Conservation (phyloP, 768 basidiomycete species). For the Trametes villosa region DNA sequence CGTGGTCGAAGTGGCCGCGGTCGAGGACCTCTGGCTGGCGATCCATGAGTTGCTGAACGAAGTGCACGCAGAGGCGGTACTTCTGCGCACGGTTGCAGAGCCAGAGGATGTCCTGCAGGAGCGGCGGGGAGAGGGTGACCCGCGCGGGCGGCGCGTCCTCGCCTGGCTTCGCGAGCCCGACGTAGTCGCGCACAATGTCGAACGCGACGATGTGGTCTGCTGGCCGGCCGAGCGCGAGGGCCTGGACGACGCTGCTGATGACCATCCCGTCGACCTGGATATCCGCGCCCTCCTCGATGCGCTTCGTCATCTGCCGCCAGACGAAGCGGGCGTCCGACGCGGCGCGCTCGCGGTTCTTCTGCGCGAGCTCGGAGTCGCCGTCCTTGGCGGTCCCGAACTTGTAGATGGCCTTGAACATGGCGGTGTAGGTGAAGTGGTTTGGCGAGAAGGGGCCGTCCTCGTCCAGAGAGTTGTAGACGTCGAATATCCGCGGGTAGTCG, state of each 20-base stretch:
- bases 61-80: slow-evolving; percentile 53
- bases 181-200: slow-evolving; percentile 62
- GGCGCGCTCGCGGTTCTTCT: slow-evolving; percentile 41
- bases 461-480: slow-evolving; percentile 73
- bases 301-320: slow-evolving; percentile 68
- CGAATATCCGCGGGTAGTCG: slow-evolving; percentile 69
- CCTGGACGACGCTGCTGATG: slow-evolving; percentile 55
- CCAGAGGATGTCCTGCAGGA: slow-evolving; percentile 57
- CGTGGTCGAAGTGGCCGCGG: slow-evolving; percentile 60
- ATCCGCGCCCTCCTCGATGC: slow-evolving; percentile 47
- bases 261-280: slow-evolving; percentile 59
- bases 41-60: slow-evolving; percentile 63
- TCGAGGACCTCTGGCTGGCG: slow-evolving; percentile 49
- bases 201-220: slow-evolving; percentile 71
- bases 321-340: slow-evolving; percentile 72
- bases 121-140: slow-evolving; percentile 50
- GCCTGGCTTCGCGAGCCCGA: slow-evolving; percentile 58
- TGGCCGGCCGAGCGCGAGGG: slow-evolving; percentile 57
- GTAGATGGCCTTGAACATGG: slow-evolving; percentile 60
- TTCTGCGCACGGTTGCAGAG: slow-evolving; percentile 57
- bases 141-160: slow-evolving; percentile 41
- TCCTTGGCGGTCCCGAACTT: slow-evolving; percentile 32
- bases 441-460: slow-evolving; percentile 66
- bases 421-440: slow-evolving; percentile 62
- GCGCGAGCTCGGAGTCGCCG: slow-evolving; percentile 21